Evolutionary conservation across 2,329 filamentous ascomycete genomes (phyloP).

Genomic region (Alternaria gansuensis): DNA sequence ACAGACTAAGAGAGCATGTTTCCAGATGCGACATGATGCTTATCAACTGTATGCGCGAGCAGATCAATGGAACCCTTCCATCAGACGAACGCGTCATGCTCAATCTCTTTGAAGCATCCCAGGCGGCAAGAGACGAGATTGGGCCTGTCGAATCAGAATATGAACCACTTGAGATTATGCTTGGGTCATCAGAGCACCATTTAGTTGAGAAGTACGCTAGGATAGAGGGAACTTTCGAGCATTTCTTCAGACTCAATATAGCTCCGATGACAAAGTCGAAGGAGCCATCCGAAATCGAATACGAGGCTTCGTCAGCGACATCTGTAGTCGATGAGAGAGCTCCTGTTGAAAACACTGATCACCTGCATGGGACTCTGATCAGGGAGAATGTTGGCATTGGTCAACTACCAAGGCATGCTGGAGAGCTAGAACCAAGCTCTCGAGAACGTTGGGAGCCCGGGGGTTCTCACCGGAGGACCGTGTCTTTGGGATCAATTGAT

Average conservation of each 20-base stretch:
- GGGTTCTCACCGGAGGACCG: too few relatives aligned
- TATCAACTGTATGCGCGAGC: conserved; percentile 19
- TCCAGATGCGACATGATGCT: conserved; percentile 21
- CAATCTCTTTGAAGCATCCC: conserved; percentile 21
- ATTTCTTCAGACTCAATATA: conserved; percentile 27
- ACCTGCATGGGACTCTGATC: conserved; percentile 3
- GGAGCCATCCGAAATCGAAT: conserved; percentile 21
- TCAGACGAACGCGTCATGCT: conserved; percentile 11
- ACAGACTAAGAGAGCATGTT: conserved; percentile 18
- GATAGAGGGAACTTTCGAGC: conserved; percentile 23
- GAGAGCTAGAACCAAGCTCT: not conserved
- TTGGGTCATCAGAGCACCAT: conserved; percentile 25
- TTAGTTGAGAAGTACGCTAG: conserved; percentile 22
- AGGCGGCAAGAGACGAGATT: conserved; percentile 26
- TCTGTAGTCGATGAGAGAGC: not conserved
- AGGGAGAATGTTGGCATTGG: conserved; percentile 24
- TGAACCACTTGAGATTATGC: conserved; percentile 26
- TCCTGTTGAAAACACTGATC: not conserved
- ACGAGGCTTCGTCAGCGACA: conserved; percentile 11
- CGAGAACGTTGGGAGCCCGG: not conserved
- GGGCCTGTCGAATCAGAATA: conserved; percentile 35
- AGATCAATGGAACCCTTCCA: too few relatives aligned
- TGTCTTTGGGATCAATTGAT: too few relatives aligned
- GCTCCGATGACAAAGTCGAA: conserved; percentile 12
- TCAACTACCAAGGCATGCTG: conserved; percentile 15